Evolutionary conservation across 2,329 filamentous ascomycete species (phyloP).

Genomic region (Claviceps purpurea): DNA sequence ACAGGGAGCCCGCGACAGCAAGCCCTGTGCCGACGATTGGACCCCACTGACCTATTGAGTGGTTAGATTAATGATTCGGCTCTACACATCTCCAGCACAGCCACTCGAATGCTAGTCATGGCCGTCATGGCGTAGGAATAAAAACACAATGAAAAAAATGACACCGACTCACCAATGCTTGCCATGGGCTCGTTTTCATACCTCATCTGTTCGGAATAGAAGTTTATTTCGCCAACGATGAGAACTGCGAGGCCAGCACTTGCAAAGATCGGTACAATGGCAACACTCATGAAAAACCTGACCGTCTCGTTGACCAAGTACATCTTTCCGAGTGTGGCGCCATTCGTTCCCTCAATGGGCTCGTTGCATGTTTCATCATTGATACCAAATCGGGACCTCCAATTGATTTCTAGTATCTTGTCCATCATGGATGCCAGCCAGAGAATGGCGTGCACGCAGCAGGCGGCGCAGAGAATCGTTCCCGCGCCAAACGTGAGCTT

Average conservation of each 20-base stretch:
- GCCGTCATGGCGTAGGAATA: not conserved
- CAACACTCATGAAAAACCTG: conserved; percentile 36
- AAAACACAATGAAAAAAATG: not conserved
- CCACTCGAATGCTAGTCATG: not conserved
- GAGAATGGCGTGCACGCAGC: conserved; percentile 50
- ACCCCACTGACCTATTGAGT: conserved; percentile 39
- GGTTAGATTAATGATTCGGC: not conserved
- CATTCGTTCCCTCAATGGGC: conserved; percentile 39
- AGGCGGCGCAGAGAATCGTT: conserved; percentile 48
- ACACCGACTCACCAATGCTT: conserved; percentile 38
- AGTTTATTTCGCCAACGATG: conserved; percentile 49
- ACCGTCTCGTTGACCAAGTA: conserved; percentile 42
- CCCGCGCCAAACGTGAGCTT: conserved; percentile 43
- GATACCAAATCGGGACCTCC: conserved; percentile 29
- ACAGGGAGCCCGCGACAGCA: conserved; percentile 44
- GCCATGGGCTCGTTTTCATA: conserved; percentile 50
- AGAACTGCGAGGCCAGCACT: conserved; percentile 46
- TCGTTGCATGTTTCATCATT: conserved; percentile 21
- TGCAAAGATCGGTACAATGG: conserved; percentile 46
- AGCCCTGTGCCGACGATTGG: conserved; percentile 45
- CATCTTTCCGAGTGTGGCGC: conserved; percentile 37
- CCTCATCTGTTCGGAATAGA: conserved; percentile 41
- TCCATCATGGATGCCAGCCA: conserved; percentile 49
- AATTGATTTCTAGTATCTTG: conserved; percentile 50
- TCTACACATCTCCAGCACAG: no score